phyloP scores from a whole-genome alignment of 805 yeast species.

The Ogataea paradorogensis region DNA sequence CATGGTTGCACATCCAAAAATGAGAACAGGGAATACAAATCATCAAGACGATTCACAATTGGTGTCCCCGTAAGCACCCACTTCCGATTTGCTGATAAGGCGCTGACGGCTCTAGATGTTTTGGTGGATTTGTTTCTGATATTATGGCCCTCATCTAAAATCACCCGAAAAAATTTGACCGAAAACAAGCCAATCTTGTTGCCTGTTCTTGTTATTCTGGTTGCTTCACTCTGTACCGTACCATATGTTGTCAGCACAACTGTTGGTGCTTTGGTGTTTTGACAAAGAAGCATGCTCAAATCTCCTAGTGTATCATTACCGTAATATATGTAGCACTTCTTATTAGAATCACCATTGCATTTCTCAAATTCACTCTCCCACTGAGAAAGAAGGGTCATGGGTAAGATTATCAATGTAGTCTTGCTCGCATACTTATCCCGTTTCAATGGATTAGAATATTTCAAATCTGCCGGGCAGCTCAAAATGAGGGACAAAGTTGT shows the following conservation, averaged over 20 bases:
- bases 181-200: slow-evolving; percentile 58
- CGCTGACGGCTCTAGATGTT: slow-evolving; percentile 75
- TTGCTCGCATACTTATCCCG: slow-evolving; percentile 53
- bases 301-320: slow-evolving; percentile 60
- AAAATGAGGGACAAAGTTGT: slow-evolving; percentile 74
- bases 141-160: slow-evolving; percentile 85
- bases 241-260: slow-evolving; percentile 86
- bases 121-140: slow-evolving; percentile 77
- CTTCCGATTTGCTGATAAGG: slow-evolving; percentile 57
- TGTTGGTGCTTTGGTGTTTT: slow-evolving; percentile 48
- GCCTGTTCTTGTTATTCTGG: slow-evolving; percentile 37
- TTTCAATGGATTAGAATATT: slow-evolving; percentile 11
- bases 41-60: slow-evolving; percentile 83
- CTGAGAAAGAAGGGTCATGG: slow-evolving; percentile 87
- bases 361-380: slow-evolving; percentile 82
- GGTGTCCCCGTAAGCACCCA: slow-evolving; percentile 96
- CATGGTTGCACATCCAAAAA: slow-evolving; percentile 85
- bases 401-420: slow-evolving; percentile 79
- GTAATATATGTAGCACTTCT: slow-evolving; percentile 62
- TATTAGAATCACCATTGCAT: slow-evolving; percentile 45
- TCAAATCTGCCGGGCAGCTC: slow-evolving; percentile 54
- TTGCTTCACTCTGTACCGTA: slow-evolving; percentile 74
- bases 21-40: slow-evolving; percentile 71
- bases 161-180: slow-evolving; percentile 66
- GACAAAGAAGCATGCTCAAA: slow-evolving; percentile 44